Conservation (phyloP, 108 stramenopile species). For the Aurantiochytrium sp. region DNA sequence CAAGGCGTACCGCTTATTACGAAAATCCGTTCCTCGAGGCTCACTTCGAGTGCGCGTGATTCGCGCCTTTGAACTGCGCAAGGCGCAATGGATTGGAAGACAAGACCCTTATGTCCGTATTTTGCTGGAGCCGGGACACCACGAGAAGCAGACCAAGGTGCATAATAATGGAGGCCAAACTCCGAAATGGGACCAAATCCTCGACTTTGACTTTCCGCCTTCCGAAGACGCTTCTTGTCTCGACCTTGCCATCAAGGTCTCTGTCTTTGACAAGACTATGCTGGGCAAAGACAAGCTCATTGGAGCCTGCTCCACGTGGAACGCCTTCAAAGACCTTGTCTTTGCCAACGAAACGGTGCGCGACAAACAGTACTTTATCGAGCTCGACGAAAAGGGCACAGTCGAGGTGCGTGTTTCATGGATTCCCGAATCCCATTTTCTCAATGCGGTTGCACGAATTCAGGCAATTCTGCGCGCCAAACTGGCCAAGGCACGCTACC, state of each 20-base stretch:
- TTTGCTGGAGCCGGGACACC: neutral
- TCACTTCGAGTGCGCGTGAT: neutral
- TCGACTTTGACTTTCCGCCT: neutral
- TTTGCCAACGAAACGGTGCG: neutral
- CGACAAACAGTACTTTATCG: neutral
- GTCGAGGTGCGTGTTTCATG: neutral
- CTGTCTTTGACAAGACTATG: neutral
- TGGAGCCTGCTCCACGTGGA: neutral
- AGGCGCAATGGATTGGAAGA: neutral
- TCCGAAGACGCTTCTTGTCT: neutral
- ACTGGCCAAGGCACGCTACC: neutral
- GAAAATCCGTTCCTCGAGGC: neutral
- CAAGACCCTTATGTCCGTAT: neutral
- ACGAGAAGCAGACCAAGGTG: neutral
- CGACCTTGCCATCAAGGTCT: neutral
- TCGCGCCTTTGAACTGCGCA: neutral
- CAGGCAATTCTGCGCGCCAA: neutral
- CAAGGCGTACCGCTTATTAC: neutral
- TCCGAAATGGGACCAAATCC: neutral
- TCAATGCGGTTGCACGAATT: neutral
- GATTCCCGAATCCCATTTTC: neutral
- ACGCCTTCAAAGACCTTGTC: neutral
- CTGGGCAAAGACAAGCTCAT: neutral
- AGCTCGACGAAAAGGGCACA: neutral
- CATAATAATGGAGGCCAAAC: neutral